phyloP scores from a whole-genome alignment of 164 flowering plant genomes.

The Dillenia turbinata region DNA sequence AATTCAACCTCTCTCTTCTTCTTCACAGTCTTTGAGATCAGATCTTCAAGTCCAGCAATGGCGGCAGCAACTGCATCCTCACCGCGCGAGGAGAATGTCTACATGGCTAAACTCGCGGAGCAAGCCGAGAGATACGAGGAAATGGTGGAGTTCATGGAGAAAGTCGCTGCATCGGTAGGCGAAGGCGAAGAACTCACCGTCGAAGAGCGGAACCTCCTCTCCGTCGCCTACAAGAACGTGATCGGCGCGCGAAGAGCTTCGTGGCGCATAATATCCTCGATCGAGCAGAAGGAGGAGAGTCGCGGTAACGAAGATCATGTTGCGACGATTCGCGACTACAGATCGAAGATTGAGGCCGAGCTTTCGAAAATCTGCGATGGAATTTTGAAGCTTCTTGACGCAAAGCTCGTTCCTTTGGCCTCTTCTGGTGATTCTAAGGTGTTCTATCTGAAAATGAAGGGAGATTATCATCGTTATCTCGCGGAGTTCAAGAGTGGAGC shows the following conservation, averaged over 20 bases:
- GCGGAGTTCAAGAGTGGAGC: constrained; percentile 28
- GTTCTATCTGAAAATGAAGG: constrained; percentile 33
- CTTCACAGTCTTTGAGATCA: background rate
- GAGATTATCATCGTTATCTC: constrained; percentile 29
- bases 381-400: constrained; percentile 23
- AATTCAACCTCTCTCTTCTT: too few relatives aligned
- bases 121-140: constrained; percentile 36
- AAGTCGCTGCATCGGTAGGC: constrained; percentile 19
- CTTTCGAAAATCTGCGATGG: constrained; percentile 27
- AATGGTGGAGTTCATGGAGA: constrained; percentile 37
- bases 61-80: constrained; percentile 7
- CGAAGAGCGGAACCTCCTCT: constrained; percentile 36
- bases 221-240: constrained; percentile 34
- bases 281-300: constrained; percentile 37
- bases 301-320: constrained; percentile 31
- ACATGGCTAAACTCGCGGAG: constrained; percentile 35
- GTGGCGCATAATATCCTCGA: constrained; percentile 29
- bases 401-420: constrained; percentile 24
- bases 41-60: background rate
- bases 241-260: constrained; percentile 31
- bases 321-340: constrained; percentile 18
- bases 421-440: constrained; percentile 26
- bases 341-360: constrained; percentile 31
- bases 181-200: constrained; percentile 23
- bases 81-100: constrained; percentile 25